phyloP scores from a whole-genome alignment of 2,329 filamentous ascomycete species.

The Alternaria novae-zelandiae region DNA sequence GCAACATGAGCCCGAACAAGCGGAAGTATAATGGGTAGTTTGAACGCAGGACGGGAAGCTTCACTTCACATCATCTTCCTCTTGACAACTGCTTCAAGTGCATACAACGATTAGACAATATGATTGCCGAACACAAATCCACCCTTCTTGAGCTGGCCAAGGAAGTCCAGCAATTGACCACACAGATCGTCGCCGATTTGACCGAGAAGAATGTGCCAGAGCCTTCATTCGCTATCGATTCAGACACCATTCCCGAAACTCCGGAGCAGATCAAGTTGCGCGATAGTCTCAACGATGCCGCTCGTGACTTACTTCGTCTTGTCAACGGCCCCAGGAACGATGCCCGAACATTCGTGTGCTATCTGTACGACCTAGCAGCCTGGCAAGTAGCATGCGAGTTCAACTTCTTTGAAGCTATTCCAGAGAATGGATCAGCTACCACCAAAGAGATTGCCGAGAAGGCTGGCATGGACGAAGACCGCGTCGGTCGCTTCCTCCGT shows the following conservation, averaged over 20 bases:
- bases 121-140: constrained; percentile 12
- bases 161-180: constrained; percentile 15
- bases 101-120: background rate
- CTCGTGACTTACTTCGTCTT: constrained; percentile 29
- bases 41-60: background rate
- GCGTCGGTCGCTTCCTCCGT: constrained; percentile 18
- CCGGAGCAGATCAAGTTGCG: constrained; percentile 16
- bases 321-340: constrained; percentile 25
- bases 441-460: constrained; percentile 19
- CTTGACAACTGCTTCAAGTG: background rate
- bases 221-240: constrained; percentile 17
- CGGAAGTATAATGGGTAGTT: background rate
- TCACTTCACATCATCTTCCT: background rate
- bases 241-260: constrained; percentile 13
- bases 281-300: constrained; percentile 20
- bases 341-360: constrained; percentile 19
- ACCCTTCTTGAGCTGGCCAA: constrained; percentile 19
- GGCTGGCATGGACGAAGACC: constrained; percentile 20
- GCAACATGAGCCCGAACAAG: background rate
- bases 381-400: constrained; percentile 28
- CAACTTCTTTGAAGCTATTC: constrained; percentile 23
- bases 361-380: constrained; percentile 25
- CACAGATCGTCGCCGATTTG: constrained; percentile 16
- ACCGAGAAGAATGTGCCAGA: constrained; percentile 11
- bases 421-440: constrained; percentile 8